Evolutionary conservation across 768 basidiomycete genomes (phyloP).

Genomic region (Lactarius deliciosus): DNA sequence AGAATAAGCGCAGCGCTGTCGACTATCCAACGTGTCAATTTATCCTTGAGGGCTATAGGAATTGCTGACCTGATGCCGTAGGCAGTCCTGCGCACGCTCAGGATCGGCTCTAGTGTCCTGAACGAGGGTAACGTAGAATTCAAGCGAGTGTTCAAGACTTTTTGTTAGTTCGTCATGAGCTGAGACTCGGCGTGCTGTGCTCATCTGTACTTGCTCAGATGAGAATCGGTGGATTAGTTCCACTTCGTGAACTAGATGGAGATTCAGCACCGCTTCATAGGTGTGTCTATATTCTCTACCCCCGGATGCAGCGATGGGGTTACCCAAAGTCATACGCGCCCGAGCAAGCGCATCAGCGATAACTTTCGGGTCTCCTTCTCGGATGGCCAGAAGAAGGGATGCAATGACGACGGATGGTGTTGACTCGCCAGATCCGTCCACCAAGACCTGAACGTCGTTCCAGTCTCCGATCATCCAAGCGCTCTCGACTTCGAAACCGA

Average conservation of each 20-base stretch:
- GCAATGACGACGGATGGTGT: conserved; percentile 72
- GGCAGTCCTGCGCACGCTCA: conserved; percentile 87
- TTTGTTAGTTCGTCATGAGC: conserved; percentile 47
- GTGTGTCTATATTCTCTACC: conserved; percentile 78
- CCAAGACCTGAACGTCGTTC: conserved; percentile 70
- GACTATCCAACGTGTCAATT: conserved; percentile 7
- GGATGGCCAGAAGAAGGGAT: conserved; percentile 77
- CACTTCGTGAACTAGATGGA: conserved; percentile 87
- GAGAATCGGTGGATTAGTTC: conserved; percentile 59
- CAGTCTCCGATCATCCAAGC: conserved; percentile 97
- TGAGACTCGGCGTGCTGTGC: conserved; percentile 37
- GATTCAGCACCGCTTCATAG: conserved; percentile 81
- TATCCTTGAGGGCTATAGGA: background rate
- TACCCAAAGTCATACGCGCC: conserved; percentile 73
- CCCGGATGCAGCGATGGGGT: conserved; percentile 79
- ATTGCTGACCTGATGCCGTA: conserved; percentile 54
- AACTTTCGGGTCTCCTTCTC: conserved; percentile 46
- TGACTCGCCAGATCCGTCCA: conserved; percentile 48
- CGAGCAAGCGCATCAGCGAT: conserved; percentile 53
- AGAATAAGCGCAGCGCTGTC: conserved; percentile 17
- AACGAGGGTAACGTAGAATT: conserved; percentile 83
- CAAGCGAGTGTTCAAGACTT: conserved; percentile 67
- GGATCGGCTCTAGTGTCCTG: conserved; percentile 80
- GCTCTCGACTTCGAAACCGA: conserved; percentile 87
- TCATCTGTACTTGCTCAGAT: conserved; percentile 39